Base-by-base conservation (phyloP, 805 yeast species). In the Brettanomyces bruxellensis region DNA sequence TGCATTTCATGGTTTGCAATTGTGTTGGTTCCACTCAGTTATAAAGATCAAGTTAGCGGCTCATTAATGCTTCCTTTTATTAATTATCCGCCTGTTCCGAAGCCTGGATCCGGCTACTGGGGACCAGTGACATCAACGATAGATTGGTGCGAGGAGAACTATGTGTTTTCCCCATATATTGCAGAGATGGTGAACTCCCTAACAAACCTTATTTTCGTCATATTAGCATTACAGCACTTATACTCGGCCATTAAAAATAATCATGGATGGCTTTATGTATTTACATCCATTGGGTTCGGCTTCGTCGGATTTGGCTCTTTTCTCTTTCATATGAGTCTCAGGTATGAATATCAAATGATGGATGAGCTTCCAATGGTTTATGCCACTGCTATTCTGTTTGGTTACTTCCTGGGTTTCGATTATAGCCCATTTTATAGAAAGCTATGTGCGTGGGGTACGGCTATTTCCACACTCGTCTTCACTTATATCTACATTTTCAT, bases 71-170 rank as follows among this genome's bases (percentile, higher is more conserved):
- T 18, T 24, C 40, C 35, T 7, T 35, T 43, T 36, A 11, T n/a
- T 8, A 37, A 37, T 9, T 43, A 43, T 25, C 46, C 46, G 36
- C 25, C 34, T 25, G 37, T 28, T 18, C 41, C 41, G 36, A 30
- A 28, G 18, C 34, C 39, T 7, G 41, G 30, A 3, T 58, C 25
- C 60, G 46, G 41, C 2, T 59, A 35, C 60, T 87, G 96, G 96
- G 93, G 93, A 1, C 67, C 70, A 4, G 85, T 86, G 3, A 89
- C 98, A 0, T 78, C 96, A 36, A 90, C 98, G n/a, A 93, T 93
- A 36, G 99, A 91, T 60, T 91, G 98, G 98, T 91, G 99, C 66
- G 99, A 91, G 59, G 98, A 93, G 64, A 91, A 91, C 68, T 91
- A 91, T 61, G 91, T 89, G 9, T 86, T 90, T 1, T 76, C 91